Percentiles rank a stretch among this genome's conserved stretches.
Conservation (phyloP, 768 basidiomycete species). For the Sistotremastrum niveocremeum region DNA sequence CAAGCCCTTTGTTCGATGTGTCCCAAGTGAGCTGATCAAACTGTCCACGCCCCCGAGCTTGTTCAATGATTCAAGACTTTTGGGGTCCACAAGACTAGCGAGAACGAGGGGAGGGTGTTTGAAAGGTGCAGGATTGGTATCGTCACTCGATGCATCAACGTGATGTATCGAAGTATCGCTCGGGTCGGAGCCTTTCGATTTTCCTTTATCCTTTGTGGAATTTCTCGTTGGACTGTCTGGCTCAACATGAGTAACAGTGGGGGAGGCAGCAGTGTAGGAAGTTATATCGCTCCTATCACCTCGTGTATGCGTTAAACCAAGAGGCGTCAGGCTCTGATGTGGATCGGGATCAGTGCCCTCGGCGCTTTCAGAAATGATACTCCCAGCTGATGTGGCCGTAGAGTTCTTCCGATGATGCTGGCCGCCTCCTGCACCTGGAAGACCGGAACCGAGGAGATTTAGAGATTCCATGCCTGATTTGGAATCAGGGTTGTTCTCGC, state of each 20-base stretch:
- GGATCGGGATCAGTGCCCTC: conserved; percentile 40
- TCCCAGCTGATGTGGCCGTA: conserved; percentile 38
- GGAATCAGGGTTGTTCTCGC: conserved; percentile 56
- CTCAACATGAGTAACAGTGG: conserved; percentile 8
- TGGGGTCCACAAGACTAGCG: conserved; percentile 84
- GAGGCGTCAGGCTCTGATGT: conserved; percentile 13
- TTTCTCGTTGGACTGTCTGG: conserved; percentile 15
- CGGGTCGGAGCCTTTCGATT: conserved; percentile 8
- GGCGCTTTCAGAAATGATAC: conserved; percentile 21
- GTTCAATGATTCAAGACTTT: conserved; percentile 52
- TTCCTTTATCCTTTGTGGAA: conserved; percentile 6
- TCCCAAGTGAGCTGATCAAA: conserved; percentile 63
- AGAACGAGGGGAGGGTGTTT: conserved; percentile 57
- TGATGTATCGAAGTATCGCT: conserved; percentile 16
- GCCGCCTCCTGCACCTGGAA: conserved; percentile 15
- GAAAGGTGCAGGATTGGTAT: conserved; percentile 57
- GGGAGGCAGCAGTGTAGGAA: not conserved
- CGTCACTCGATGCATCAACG: conserved; percentile 21
- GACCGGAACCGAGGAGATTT: conserved; percentile 31
- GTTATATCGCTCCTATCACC: conserved; percentile 2
- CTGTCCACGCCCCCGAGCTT: conserved; percentile 57
- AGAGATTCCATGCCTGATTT: conserved; percentile 38
- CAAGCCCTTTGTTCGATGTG: conserved; percentile 39
- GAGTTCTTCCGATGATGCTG: conserved; percentile 44
- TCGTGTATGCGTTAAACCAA: conserved; percentile 9